A percentile compares a stretch with the other conserved stretches of the same genome.
Conservation (phyloP, 2,329 filamentous ascomycete genomes). For the Aspergillus sergii region DNA sequence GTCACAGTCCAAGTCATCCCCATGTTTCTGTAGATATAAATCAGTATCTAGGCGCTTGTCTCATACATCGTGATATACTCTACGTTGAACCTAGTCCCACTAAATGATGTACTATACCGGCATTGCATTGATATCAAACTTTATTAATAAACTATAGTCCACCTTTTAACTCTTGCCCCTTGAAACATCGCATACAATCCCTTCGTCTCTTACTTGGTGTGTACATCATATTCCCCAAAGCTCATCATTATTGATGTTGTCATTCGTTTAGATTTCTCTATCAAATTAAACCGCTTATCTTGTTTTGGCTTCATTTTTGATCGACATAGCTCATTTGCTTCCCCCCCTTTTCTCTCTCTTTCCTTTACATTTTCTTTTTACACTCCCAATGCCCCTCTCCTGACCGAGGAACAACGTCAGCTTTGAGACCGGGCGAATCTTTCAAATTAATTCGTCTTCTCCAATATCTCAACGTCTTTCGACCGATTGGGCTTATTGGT, state of each 20-base stretch:
- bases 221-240: neutral
- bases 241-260: neutral
- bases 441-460: neutral
- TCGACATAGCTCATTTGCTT: neutral
- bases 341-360: neutral
- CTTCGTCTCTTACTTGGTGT: neutral
- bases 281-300: neutral
- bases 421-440: neutral
- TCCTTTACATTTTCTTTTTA: neutral
- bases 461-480: too few relatives aligned
- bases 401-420: neutral
- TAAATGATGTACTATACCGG: neutral
- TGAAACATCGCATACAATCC: neutral
- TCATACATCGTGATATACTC: neutral
- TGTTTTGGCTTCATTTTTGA: neutral
- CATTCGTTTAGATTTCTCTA: neutral
- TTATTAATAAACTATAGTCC: neutral
- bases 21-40: neutral
- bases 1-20: neutral
- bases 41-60: neutral
- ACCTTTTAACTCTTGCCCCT: constrained; percentile 6
- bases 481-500: neutral
- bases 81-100: neutral
- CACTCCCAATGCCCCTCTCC: neutral
- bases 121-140: neutral